Evolutionary conservation across 805 yeast species (phyloP).

Genomic region (Yarrowia deformans): DNA sequence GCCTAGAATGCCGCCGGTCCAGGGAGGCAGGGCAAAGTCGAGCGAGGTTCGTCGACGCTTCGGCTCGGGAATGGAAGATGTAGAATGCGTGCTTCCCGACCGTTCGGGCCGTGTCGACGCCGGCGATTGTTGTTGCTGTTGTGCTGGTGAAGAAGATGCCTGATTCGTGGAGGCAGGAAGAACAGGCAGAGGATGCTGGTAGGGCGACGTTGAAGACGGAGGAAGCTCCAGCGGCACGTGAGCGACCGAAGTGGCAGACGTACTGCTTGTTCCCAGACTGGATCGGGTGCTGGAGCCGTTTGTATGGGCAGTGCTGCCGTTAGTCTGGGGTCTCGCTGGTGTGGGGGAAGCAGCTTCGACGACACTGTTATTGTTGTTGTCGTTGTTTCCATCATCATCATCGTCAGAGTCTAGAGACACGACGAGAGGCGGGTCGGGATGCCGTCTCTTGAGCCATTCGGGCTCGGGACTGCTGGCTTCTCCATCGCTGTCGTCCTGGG

Average conservation of each 20-base stretch:
- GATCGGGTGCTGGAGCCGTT: background rate
- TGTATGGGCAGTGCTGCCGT: background rate
- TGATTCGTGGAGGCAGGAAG: background rate
- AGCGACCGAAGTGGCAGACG: background rate
- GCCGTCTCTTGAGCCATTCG: slow-evolving; percentile 7
- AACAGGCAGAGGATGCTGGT: slow-evolving; percentile 26
- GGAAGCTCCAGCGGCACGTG: slow-evolving; percentile 1
- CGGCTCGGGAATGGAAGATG: slow-evolving; percentile 29
- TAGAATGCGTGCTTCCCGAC: slow-evolving; percentile 35
- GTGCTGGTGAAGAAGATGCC: background rate
- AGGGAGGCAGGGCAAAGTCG: slow-evolving; percentile 20
- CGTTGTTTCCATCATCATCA: slow-evolving; percentile 48
- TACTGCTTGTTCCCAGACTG: background rate
- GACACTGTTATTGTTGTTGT: background rate
- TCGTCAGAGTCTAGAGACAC: slow-evolving; percentile 61
- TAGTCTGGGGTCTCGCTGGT: background rate
- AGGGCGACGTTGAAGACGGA: background rate
- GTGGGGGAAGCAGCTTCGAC: background rate
- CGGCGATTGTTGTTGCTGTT: background rate
- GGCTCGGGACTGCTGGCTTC: slow-evolving; percentile 38
- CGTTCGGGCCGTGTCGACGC: slow-evolving; percentile 17
- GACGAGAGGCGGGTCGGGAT: slow-evolving; percentile 50
- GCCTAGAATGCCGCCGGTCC: slow-evolving; percentile 10
- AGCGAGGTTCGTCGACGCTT: slow-evolving; percentile 21
- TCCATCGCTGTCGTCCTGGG: slow-evolving; percentile 45